These are phyloP conservation scores for Aspergillus cavernicola DNA, from an alignment of 495 filamentous ascomycete species.

Conservation along the genomic window DNA sequence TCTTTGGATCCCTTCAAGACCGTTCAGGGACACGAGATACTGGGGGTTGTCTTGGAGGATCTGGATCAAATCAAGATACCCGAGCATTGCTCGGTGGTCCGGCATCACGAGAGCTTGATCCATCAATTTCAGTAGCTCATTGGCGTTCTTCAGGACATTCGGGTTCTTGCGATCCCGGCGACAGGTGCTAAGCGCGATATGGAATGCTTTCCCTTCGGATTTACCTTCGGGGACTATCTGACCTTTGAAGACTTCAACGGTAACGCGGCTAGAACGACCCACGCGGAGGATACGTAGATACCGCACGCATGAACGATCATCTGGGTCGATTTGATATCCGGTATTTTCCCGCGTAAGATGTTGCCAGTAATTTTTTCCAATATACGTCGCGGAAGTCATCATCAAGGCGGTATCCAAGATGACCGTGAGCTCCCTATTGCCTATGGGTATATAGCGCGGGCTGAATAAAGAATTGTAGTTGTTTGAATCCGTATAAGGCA, in stretches of 20 bases:
- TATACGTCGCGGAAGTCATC: no score
- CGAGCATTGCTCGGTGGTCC: slow-evolving; percentile 29
- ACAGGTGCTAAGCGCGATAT: slow-evolving; percentile 67
- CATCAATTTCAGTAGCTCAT: slow-evolving; percentile 58
- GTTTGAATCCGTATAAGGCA: not conserved
- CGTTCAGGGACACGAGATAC: slow-evolving; percentile 28
- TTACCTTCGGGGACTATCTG: slow-evolving; percentile 34
- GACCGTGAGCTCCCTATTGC: slow-evolving; percentile 67
- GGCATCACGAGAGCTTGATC: slow-evolving; percentile 28
- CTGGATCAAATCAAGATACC: slow-evolving; percentile 28
- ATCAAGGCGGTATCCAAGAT: slow-evolving; percentile 56
- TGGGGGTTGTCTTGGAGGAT: slow-evolving; percentile 26
- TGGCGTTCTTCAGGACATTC: slow-evolving; percentile 54
- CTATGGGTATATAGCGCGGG: slow-evolving; percentile 39
- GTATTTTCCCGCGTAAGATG: slow-evolving; percentile 51
- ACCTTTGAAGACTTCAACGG: slow-evolving; percentile 52
- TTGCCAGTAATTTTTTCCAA: slow-evolving; percentile 67
- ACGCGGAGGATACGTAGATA: slow-evolving; percentile 66
- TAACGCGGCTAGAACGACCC: slow-evolving; percentile 54
- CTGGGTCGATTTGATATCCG: slow-evolving; percentile 56
- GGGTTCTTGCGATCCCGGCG: slow-evolving; percentile 65
- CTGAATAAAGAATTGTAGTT: not conserved
- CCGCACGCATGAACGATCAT: slow-evolving; percentile 59
- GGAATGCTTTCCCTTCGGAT: slow-evolving; percentile 54
- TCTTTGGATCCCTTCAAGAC: slow-evolving; percentile 18